Evolutionary conservation across 148 eudicot species (phyloP).

Genomic region (Spergularia bocconei): DNA sequence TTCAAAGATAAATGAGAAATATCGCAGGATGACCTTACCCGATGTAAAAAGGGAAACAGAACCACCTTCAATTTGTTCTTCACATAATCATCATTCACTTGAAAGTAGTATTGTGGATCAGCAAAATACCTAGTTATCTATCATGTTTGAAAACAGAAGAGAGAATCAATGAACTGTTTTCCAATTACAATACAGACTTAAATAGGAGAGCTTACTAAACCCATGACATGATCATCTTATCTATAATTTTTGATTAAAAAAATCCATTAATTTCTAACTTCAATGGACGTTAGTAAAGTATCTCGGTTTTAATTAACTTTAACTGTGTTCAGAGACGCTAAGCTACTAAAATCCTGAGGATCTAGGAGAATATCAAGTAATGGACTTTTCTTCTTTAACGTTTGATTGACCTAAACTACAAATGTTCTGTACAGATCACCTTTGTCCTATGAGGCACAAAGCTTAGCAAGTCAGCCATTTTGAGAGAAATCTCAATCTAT

Average conservation of each 20-base stretch:
- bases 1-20: background rate
- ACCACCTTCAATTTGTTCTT: constrained; percentile 93
- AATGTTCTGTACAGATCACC: background rate
- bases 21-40: constrained; percentile 50
- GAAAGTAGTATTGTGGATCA: constrained; percentile 94
- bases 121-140: constrained; percentile 89
- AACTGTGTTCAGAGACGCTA: no score
- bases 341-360: background rate
- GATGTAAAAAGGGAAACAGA: constrained; percentile 84
- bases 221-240: background rate
- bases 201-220: background rate
- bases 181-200: background rate
- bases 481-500: background rate
- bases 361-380: no score
- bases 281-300: no score
- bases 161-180: background rate
- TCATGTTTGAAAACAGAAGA: constrained; percentile 12
- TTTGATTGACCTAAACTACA: no score
- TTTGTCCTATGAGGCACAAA: background rate
- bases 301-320: no score
- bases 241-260: no score
- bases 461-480: no score
- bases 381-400: no score
- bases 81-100: constrained; percentile 95
- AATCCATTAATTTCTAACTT: no score